Evolutionary conservation across 441 rosid genomes (phyloP), one percentile per base, ranked within the genome.

Genomic region (Flueggea neowawraea): DNA sequence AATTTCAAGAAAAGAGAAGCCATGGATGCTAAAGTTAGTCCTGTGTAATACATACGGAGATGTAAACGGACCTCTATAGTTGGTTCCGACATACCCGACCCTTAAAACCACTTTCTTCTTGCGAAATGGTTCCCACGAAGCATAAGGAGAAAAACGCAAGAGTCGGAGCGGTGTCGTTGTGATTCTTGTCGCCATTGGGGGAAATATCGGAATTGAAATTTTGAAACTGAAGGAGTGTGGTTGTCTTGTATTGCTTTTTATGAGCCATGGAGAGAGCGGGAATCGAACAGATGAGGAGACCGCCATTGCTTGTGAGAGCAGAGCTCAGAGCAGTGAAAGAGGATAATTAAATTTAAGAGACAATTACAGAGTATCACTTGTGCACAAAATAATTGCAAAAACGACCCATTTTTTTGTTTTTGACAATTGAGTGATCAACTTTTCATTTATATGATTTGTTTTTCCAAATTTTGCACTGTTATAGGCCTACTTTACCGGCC

Each of bases 41-140:
- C 2, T 22, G 28, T 22, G 28, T 22, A 22, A 22, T 2, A 22
- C 28, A 22, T 22, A 22, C 2, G 28, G 2, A 22, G 28, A 22
- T 2, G n/a, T 9, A 58, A 58, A 36, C 2, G 17, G 68, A 89
- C 93, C 98, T 77, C 94, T 84, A 74, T 84, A 92, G 67, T 88
- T 70, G 67, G 91, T 73, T 28, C 98, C 97, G 8, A 90, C 92
- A 61, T 93, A 90, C 0, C 98, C 97, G 55, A 88, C 85, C 56
- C 87, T 89, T 76, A 90, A 61, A 56, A 74, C 87, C 62, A 93
- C 96, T 63, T 90, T 90, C 68, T 93, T 93, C 85, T 88, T 90
- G 53, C 80, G 84, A 67, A 81, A 75, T 47, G 95, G 64, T 51
- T 76, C 80, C 97, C 96, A 90, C 54, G 55, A 57, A 12, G 54